These are phyloP conservation scores for Tolypocladium paradoxum DNA, from an alignment of 2,329 filamentous ascomycete genomes.

Conservation along the genomic window DNA sequence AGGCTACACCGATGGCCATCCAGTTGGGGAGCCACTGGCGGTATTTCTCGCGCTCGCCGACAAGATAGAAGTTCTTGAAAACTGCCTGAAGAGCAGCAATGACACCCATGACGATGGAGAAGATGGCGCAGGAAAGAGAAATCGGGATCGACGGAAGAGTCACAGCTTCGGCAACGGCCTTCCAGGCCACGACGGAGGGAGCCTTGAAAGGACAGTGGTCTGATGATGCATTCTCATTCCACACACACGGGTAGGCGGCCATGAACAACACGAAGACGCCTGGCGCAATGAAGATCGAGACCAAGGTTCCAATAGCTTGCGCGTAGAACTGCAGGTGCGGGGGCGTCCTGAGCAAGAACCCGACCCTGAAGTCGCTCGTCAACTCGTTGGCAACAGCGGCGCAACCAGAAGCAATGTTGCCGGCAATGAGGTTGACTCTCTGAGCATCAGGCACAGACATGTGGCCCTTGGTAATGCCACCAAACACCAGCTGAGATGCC, in stretches of 20 bases:
- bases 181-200: slow-evolving; percentile 56
- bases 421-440: slow-evolving; percentile 54
- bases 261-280: slow-evolving; percentile 59
- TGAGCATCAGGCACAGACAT: slow-evolving; percentile 42
- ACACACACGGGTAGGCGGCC: slow-evolving; percentile 58
- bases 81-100: slow-evolving; percentile 40
- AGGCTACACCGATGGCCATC: slow-evolving; percentile 50
- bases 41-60: slow-evolving; percentile 41
- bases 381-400: slow-evolving; percentile 43
- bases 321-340: slow-evolving; percentile 57
- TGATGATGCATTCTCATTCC: slow-evolving; percentile 28
- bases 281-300: slow-evolving; percentile 56
- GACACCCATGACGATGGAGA: slow-evolving; percentile 42
- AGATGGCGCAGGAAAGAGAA: slow-evolving; percentile 41
- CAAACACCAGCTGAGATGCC: slow-evolving; percentile 58
- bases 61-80: slow-evolving; percentile 42
- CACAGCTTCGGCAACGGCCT: slow-evolving; percentile 51
- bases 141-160: slow-evolving; percentile 46
- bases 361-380: slow-evolving; percentile 55
- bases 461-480: slow-evolving; percentile 48
- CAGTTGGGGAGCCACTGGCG: slow-evolving; percentile 50
- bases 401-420: slow-evolving; percentile 44
- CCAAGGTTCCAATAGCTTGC: slow-evolving; percentile 49
- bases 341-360: slow-evolving; percentile 55
- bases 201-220: slow-evolving; percentile 44